Conservation (phyloP, 768 basidiomycete species). For the Boletellus ananiceps region DNA sequence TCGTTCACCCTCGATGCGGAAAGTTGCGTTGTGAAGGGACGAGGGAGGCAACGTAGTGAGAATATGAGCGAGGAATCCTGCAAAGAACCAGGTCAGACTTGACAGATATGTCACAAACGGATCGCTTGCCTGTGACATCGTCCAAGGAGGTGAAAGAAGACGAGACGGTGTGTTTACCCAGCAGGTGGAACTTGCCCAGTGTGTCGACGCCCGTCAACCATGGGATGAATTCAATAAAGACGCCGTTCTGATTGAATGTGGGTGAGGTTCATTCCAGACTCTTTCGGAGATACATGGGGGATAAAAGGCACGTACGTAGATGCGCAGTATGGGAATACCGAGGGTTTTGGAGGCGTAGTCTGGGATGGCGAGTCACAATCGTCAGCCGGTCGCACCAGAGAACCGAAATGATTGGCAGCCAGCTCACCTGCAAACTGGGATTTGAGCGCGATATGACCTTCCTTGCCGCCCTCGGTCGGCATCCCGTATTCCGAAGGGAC, state of each 20-base stretch:
- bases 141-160: slow-evolving; percentile 31
- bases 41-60: slow-evolving; percentile 29
- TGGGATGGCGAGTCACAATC: not conserved
- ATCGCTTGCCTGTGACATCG: slow-evolving; percentile 31
- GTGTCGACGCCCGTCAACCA: slow-evolving; percentile 25
- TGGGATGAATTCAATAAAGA: slow-evolving; percentile 31
- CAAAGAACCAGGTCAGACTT: not conserved
- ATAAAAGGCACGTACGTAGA: slow-evolving; percentile 27
- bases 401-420: not conserved
- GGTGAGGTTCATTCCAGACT: not conserved
- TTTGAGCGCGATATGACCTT: slow-evolving; percentile 24
- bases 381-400: not conserved
- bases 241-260: slow-evolving; percentile 26
- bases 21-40: slow-evolving; percentile 27
- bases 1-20: slow-evolving; percentile 37
- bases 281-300: not conserved
- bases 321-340: slow-evolving; percentile 27
- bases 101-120: not conserved
- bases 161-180: slow-evolving; percentile 30
- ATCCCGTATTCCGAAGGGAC: slow-evolving; percentile 38
- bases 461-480: slow-evolving; percentile 31
- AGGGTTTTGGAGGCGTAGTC: slow-evolving; percentile 26
- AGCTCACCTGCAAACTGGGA: slow-evolving; percentile 27
- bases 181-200: slow-evolving; percentile 28
- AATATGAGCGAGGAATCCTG: slow-evolving; percentile 34